Percentiles rank a stretch among this genome's conserved stretches.
phyloP scores from a whole-genome alignment of 345 rosid species.

The Populus ilicifolia region DNA sequence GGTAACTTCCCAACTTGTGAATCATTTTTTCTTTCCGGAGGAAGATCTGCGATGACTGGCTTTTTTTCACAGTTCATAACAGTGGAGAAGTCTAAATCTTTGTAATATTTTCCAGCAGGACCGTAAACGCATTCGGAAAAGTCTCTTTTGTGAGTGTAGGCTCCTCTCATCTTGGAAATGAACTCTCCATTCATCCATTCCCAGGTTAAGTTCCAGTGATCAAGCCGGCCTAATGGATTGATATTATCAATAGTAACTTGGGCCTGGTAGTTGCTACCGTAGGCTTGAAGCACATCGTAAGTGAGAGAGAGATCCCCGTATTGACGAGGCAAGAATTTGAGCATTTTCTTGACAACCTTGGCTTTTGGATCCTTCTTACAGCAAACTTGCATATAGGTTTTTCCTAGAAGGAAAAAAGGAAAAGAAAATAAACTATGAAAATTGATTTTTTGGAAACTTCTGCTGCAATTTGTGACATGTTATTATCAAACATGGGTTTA shows the following conservation, averaged over 20 bases:
- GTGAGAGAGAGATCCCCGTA: constrained; percentile 60
- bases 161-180: constrained; percentile 75
- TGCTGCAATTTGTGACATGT: background rate
- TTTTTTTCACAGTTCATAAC: constrained; percentile 62
- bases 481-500: background rate
- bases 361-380: constrained; percentile 68
- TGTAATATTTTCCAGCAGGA: constrained; percentile 51
- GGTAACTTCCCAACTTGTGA: constrained; percentile 59
- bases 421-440: background rate
- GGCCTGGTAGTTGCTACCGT: constrained; percentile 64
- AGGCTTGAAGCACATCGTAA: constrained; percentile 71
- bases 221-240: constrained; percentile 69
- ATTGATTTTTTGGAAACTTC: background rate
- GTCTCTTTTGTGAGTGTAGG: constrained; percentile 58
- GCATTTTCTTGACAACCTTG: constrained; percentile 39
- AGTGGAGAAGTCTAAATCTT: constrained; percentile 61
- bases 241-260: constrained; percentile 84
- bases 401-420: constrained; percentile 38
- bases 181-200: constrained; percentile 93
- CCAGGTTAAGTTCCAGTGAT: constrained; percentile 93
- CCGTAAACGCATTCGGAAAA: constrained; percentile 60
- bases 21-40: constrained; percentile 53
- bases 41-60: constrained; percentile 73
- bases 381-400: constrained; percentile 53
- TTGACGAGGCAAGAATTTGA: constrained; percentile 47